These are phyloP conservation scores for Crithidia sp. DNA, from an alignment of 208 protist species.

Conservation along the genomic window DNA sequence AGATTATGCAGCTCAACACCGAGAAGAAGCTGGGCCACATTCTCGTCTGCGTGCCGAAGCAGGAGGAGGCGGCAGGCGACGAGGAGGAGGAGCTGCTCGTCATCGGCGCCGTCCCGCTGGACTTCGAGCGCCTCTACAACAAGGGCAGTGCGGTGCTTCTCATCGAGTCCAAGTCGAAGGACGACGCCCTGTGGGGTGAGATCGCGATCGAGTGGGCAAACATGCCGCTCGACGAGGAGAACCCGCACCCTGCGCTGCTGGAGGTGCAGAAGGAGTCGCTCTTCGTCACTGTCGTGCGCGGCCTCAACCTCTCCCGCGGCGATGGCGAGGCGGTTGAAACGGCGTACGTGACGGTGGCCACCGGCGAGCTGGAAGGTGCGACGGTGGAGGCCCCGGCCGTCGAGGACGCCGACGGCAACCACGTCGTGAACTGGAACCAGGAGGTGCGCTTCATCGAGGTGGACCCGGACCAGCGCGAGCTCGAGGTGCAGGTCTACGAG, in stretches of 20 bases:
- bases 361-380: slow-evolving; percentile 77
- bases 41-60: slow-evolving; percentile 84
- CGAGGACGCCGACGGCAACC: slow-evolving; percentile 44
- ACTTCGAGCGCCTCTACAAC: slow-evolving; percentile 86
- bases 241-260: slow-evolving; percentile 33
- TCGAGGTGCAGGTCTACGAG: slow-evolving; percentile 74
- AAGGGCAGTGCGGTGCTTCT: slow-evolving; percentile 82
- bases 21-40: slow-evolving; percentile 89
- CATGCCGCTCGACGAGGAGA: slow-evolving; percentile 43
- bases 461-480: slow-evolving; percentile 36
- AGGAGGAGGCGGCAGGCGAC: slow-evolving; percentile 47
- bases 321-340: slow-evolving; percentile 46
- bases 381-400: slow-evolving; percentile 62
- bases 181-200: slow-evolving; percentile 89
- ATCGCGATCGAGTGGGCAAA: slow-evolving; percentile 86
- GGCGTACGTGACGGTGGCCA: slow-evolving; percentile 64
- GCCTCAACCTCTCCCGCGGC: slow-evolving; percentile 62
- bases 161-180: slow-evolving; percentile 87
- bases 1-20: slow-evolving; percentile 88
- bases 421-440: slow-evolving; percentile 85
- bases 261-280: slow-evolving; percentile 70
- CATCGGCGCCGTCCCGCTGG: slow-evolving; percentile 83
- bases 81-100: slow-evolving; percentile 89
- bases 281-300: slow-evolving; percentile 81
- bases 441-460: slow-evolving; percentile 90